Evolutionary conservation across 2,329 filamentous ascomycete genomes (phyloP).

Genomic region (Aotearoamyces nothofagi): DNA sequence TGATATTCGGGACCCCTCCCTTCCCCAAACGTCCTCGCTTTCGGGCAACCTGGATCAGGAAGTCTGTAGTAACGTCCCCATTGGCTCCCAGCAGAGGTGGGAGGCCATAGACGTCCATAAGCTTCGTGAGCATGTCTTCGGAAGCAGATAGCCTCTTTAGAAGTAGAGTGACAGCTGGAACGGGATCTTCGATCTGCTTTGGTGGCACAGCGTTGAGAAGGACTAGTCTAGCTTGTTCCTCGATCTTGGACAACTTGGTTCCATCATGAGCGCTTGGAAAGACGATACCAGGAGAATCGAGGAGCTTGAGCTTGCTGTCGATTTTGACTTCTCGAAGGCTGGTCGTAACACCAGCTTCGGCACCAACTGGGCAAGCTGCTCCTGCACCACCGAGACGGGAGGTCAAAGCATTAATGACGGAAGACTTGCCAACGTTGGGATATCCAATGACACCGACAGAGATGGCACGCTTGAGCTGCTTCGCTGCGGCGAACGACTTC

Average conservation of each 20-base stretch:
- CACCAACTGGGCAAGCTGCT: constrained; percentile 71
- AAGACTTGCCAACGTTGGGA: constrained; percentile 92
- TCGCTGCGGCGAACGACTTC: constrained; percentile 72
- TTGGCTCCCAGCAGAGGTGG: constrained; percentile 57
- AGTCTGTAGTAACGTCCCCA: constrained; percentile 74
- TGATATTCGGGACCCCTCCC: constrained; percentile 80
- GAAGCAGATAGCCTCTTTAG: constrained; percentile 64
- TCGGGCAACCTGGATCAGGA: constrained; percentile 85
- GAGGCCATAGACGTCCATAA: constrained; percentile 73
- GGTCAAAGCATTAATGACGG: constrained; percentile 85
- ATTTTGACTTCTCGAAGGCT: constrained; percentile 82
- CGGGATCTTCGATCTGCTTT: constrained; percentile 84
- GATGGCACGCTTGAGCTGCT: constrained; percentile 76
- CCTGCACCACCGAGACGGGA: constrained; percentile 56
- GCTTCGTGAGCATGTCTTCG: constrained; percentile 58
- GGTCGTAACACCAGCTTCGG: constrained; percentile 86
- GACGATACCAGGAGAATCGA: constrained; percentile 89
- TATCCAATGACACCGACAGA: constrained; percentile 91
- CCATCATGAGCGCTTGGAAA: constrained; percentile 57
- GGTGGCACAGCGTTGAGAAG: constrained; percentile 86
- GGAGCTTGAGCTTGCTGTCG: constrained; percentile 82
- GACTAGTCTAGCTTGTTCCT: constrained; percentile 71
- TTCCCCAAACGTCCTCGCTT: constrained; percentile 81
- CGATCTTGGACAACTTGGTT: constrained; percentile 39
- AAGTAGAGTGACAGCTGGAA: constrained; percentile 77